Percentiles rank a stretch among this genome's conserved stretches.
These are phyloP conservation scores for Ceratobasidium theobromae DNA, from an alignment of 1,284 basidiomycete species.

Conservation along the genomic window DNA sequence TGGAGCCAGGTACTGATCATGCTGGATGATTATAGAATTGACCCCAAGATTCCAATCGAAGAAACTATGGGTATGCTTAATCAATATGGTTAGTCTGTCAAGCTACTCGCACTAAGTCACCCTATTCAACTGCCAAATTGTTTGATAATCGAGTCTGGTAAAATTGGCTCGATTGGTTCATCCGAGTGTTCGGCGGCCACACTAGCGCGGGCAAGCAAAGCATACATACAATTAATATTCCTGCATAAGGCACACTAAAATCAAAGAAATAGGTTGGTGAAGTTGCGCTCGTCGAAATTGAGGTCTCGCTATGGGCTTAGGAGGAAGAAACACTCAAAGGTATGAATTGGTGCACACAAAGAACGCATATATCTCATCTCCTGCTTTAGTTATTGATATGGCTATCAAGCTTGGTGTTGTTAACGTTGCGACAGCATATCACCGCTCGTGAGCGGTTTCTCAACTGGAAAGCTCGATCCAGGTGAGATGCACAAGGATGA, in stretches of 20 bases:
- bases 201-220: slow-evolving; percentile 33
- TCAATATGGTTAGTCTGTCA: slow-evolving; percentile 17
- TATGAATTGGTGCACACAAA: no score
- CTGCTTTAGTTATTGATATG: slow-evolving; percentile 46
- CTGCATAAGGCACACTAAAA: neutral
- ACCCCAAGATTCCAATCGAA: slow-evolving; percentile 33
- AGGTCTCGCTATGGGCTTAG: slow-evolving; percentile 55
- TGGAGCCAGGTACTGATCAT: neutral
- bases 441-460: slow-evolving; percentile 38
- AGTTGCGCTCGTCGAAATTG: slow-evolving; percentile 56
- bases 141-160: slow-evolving; percentile 36
- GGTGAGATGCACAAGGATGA: slow-evolving; percentile 42
- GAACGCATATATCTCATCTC: no score
- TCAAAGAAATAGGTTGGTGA: slow-evolving; percentile 46
- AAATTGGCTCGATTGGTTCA: slow-evolving; percentile 36
- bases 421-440: slow-evolving; percentile 53
- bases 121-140: neutral
- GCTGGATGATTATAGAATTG: slow-evolving; percentile 7
- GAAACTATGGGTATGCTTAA: slow-evolving; percentile 31
- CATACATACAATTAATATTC: neutral
- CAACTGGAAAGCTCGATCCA: slow-evolving; percentile 36
- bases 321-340: slow-evolving; percentile 49
- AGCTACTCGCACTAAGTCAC: neutral
- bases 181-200: slow-evolving; percentile 33
- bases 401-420: slow-evolving; percentile 52